These are phyloP conservation scores for Fragosphaeria purpurea DNA, from an alignment of 2,329 filamentous ascomycete genomes.

Conservation along the genomic window DNA sequence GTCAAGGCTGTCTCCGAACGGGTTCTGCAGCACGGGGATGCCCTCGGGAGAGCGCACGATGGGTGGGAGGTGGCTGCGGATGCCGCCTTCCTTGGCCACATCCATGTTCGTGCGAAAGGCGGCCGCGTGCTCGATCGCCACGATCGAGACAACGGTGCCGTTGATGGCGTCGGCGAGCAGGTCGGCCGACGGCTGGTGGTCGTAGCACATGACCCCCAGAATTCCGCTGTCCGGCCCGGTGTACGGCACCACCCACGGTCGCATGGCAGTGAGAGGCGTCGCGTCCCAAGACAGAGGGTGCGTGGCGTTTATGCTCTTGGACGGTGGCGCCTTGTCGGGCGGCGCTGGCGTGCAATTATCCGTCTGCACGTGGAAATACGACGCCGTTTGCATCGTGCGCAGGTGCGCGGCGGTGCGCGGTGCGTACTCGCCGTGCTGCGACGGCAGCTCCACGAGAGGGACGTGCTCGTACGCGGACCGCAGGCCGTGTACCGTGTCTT, in stretches of 20 bases:
- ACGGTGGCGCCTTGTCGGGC: background rate
- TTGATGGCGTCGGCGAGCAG: conserved; percentile 57
- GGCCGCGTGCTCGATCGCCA: conserved; percentile 44
- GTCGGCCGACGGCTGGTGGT: conserved; percentile 48
- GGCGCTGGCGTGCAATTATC: background rate
- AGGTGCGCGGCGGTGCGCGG: conserved; percentile 55
- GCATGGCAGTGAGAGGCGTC: conserved; percentile 42
- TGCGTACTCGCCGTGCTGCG: conserved; percentile 45
- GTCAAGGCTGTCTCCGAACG: conserved; percentile 44
- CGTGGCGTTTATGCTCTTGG: background rate
- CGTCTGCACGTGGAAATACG: conserved; percentile 56
- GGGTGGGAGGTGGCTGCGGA: background rate
- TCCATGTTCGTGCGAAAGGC: conserved; percentile 31
- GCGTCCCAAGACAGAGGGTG: conserved; percentile 35
- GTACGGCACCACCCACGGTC: conserved; percentile 56
- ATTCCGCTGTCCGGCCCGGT: conserved; percentile 40
- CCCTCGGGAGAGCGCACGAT: conserved; percentile 37
- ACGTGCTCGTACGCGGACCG: conserved; percentile 31
- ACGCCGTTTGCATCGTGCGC: conserved; percentile 66
- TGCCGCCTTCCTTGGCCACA: background rate
- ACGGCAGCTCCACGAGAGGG: conserved; percentile 44
- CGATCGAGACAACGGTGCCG: conserved; percentile 58
- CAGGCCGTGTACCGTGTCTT: conserved; percentile 45
- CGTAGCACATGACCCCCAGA: conserved; percentile 57
- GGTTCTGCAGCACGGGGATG: conserved; percentile 53